Conservation (phyloP, 345 rosid species). For the Laguncularia racemosa region DNA sequence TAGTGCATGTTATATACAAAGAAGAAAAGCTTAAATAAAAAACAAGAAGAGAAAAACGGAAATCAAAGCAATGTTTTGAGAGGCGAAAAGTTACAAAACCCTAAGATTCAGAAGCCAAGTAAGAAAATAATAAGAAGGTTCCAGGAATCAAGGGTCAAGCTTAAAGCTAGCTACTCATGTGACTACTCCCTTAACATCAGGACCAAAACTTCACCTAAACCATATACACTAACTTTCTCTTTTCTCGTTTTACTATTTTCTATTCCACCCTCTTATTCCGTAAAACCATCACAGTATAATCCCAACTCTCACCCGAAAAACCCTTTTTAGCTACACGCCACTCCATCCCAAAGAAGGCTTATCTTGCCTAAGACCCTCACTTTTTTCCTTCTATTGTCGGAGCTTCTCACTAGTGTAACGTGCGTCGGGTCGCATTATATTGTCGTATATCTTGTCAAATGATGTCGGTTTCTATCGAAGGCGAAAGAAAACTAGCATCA, state of each 20-base stretch:
- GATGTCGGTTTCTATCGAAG: constrained; percentile 22
- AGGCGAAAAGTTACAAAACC: constrained; percentile 14
- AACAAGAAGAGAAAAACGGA: constrained; percentile 10
- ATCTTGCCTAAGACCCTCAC: too few relatives aligned
- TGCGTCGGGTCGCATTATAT: too few relatives aligned
- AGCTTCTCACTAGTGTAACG: too few relatives aligned
- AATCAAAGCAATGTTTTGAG: constrained; percentile 13
- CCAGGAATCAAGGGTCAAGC: constrained; percentile 88
- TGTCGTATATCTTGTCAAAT: too few relatives aligned
- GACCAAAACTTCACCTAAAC: constrained; percentile 4
- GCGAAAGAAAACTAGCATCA: constrained; percentile 6
- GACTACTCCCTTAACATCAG: constrained; percentile 43
- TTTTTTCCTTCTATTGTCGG: too few relatives aligned
- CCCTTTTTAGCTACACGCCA: constrained; percentile 6
- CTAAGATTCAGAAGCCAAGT: constrained; percentile 25
- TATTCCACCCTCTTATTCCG: too few relatives aligned
- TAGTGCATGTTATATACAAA: background rate
- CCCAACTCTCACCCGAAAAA: background rate
- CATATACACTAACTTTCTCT: background rate
- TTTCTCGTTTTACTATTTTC: background rate
- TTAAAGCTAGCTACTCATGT: constrained; percentile 24
- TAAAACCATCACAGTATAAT: background rate
- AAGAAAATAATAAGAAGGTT: constrained; percentile 65
- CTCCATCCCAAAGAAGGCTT: constrained; percentile 1
- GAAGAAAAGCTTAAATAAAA: constrained; percentile 5